phyloP scores from a whole-genome alignment of 495 filamentous ascomycete genomes.

The Sordaria brevicollis region DNA sequence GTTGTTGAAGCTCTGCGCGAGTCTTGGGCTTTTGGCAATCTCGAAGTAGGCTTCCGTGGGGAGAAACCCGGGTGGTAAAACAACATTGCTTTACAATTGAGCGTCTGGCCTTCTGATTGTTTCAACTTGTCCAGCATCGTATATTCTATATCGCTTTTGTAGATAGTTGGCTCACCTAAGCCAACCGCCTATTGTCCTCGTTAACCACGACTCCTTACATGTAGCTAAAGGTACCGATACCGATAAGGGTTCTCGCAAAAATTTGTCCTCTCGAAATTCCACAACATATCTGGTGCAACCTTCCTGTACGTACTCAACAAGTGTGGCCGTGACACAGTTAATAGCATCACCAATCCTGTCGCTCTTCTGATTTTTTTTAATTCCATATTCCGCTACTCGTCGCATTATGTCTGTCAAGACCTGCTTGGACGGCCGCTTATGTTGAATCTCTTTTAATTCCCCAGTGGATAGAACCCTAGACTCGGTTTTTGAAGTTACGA shows the following conservation, averaged over 20 bases:
- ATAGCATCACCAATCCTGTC: neutral
- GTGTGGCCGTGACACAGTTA: neutral
- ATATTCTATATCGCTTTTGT: too few relatives aligned
- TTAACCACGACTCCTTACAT: neutral
- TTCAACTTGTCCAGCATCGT: too few relatives aligned
- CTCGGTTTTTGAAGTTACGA: neutral
- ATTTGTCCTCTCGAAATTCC: neutral
- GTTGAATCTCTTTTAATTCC: too few relatives aligned
- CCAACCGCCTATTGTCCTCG: neutral
- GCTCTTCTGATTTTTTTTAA: neutral
- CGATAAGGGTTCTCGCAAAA: too few relatives aligned
- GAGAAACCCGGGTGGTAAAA: neutral
- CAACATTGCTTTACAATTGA: neutral
- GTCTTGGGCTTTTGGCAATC: neutral
- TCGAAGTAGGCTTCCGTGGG: neutral
- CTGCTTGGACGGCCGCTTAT: neutral
- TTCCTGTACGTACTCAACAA: neutral
- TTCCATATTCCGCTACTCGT: neutral
- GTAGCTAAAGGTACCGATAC: too few relatives aligned
- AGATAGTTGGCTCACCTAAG: neutral
- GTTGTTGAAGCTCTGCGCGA: neutral
- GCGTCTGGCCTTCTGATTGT: neutral
- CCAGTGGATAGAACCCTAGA: too few relatives aligned
- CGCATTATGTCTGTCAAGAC: neutral
- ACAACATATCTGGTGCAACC: neutral